These are phyloP conservation scores for Ophiostoma triangulosporum DNA, from an alignment of 2,329 filamentous ascomycete species.

Conservation along the genomic window DNA sequence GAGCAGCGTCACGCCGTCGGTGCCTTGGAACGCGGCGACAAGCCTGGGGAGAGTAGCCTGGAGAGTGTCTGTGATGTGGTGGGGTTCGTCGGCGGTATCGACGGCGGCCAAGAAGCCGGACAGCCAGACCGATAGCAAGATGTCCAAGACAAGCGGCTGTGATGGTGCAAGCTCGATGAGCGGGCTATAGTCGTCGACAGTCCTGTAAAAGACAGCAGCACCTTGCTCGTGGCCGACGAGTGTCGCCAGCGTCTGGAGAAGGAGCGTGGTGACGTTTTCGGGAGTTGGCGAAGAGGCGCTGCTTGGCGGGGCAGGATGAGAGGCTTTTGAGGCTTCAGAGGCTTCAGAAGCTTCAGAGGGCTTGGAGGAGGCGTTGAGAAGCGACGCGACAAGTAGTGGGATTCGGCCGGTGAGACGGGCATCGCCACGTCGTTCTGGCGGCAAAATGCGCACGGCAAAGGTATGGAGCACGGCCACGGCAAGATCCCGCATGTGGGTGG, in stretches of 20 bases:
- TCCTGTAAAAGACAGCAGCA: slow-evolving; percentile 30
- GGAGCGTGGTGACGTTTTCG: slow-evolving; percentile 35
- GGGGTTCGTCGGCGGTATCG: neutral
- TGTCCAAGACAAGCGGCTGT: slow-evolving; percentile 38
- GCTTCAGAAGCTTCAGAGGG: too few species aligned
- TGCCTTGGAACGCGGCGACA: slow-evolving; percentile 40
- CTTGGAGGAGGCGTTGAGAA: slow-evolving; percentile 32
- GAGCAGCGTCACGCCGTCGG: slow-evolving; percentile 46
- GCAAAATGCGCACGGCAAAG: slow-evolving; percentile 41
- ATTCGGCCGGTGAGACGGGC: slow-evolving; percentile 38
- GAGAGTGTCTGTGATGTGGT: slow-evolving; percentile 27
- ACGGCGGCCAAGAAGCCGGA: slow-evolving; percentile 17
- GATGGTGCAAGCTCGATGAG: slow-evolving; percentile 44
- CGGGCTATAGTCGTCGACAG: slow-evolving; percentile 33
- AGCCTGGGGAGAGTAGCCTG: slow-evolving; percentile 34
- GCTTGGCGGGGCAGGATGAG: neutral
- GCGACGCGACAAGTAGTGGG: slow-evolving; percentile 36
- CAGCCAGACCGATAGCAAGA: slow-evolving; percentile 45
- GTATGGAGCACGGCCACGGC: slow-evolving; percentile 50
- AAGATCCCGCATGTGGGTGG: slow-evolving; percentile 48
- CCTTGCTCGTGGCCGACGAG: slow-evolving; percentile 40
- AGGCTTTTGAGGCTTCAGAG: too few species aligned
- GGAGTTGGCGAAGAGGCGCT: neutral
- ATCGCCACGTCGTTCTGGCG: slow-evolving; percentile 30
- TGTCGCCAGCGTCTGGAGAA: slow-evolving; percentile 43